phyloP scores from a whole-genome alignment of 2,329 filamentous ascomycete species.

The Zopfia rhizophila region DNA sequence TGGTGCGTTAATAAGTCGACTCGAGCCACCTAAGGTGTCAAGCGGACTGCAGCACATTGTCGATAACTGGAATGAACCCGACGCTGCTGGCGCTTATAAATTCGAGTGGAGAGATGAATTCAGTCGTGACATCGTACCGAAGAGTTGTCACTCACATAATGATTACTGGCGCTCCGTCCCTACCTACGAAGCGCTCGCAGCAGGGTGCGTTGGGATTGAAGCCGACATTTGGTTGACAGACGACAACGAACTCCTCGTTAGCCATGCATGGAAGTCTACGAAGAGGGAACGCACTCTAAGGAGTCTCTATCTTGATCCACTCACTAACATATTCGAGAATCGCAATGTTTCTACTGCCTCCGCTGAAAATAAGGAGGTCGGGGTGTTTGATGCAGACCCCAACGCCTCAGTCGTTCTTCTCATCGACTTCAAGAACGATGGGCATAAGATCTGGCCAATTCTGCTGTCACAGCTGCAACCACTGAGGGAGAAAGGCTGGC shows the following conservation, averaged over 20 bases:
- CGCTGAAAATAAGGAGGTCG: slow-evolving; percentile 47
- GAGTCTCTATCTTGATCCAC: slow-evolving; percentile 46
- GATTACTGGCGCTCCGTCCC: slow-evolving; percentile 56
- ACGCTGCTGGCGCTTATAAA: slow-evolving; percentile 25
- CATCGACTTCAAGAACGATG: slow-evolving; percentile 74
- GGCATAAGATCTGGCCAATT: slow-evolving; percentile 62
- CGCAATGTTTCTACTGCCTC: slow-evolving; percentile 34
- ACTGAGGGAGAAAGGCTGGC: slow-evolving; percentile 66
- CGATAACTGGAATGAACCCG: slow-evolving; percentile 38
- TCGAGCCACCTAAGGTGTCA: slow-evolving; percentile 29
- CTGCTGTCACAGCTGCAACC: slow-evolving; percentile 67
- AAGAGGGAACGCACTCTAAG: slow-evolving; percentile 32
- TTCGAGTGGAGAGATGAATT: slow-evolving; percentile 50
- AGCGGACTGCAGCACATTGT: slow-evolving; percentile 40
- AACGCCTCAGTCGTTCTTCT: slow-evolving; percentile 66
- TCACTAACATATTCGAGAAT: slow-evolving; percentile 55
- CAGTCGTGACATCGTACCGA: slow-evolving; percentile 50
- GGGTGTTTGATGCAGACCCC: slow-evolving; percentile 61
- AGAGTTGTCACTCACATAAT: slow-evolving; percentile 55
- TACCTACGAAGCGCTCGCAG: slow-evolving; percentile 51
- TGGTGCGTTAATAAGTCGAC: slow-evolving; percentile 27
- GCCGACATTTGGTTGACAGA: slow-evolving; percentile 44
- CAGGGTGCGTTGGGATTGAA: slow-evolving; percentile 49
- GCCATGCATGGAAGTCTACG: slow-evolving; percentile 36
- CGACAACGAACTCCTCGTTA: slow-evolving; percentile 40